Conservation (phyloP, 73 alveolate species). For the Paramecium caudatum region DNA sequence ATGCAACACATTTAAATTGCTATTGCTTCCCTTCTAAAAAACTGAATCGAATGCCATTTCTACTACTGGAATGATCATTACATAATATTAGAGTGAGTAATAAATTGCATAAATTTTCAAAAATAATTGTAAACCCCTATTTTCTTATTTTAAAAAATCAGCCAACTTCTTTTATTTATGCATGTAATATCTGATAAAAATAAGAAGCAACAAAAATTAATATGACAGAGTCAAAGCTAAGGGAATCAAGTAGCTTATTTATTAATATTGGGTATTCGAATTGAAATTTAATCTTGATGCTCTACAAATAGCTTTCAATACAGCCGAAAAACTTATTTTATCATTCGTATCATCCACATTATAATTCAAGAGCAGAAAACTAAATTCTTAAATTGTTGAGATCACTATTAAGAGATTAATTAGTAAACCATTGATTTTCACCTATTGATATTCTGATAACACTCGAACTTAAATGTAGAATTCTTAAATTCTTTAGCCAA, state of each 20-base stretch:
- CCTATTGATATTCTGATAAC: not conserved
- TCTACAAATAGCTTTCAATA: not conserved
- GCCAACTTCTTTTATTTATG: not conserved
- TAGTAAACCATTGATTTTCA: not conserved
- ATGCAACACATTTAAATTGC: not conserved
- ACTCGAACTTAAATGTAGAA: slow-evolving; percentile 12
- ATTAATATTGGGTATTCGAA: not conserved
- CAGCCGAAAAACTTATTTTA: not conserved
- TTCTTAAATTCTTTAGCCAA: not conserved
- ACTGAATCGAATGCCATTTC: not conserved
- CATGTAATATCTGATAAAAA: not conserved
- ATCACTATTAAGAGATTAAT: not conserved
- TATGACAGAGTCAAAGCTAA: not conserved
- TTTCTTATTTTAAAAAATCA: not conserved
- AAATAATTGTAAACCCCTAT: not conserved
- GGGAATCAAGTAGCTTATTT: not conserved
- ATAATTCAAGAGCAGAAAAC: slow-evolving; percentile 7
- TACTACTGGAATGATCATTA: not conserved
- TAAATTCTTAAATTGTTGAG: not conserved
- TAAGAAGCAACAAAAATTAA: not conserved
- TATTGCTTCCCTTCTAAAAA: not conserved
- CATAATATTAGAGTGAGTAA: not conserved
- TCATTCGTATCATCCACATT: not conserved
- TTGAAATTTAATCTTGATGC: not conserved
- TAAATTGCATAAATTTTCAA: not conserved